Conservation (phyloP, 1,139 yeast genomes). For the Yamadazyma epiphylla region DNA sequence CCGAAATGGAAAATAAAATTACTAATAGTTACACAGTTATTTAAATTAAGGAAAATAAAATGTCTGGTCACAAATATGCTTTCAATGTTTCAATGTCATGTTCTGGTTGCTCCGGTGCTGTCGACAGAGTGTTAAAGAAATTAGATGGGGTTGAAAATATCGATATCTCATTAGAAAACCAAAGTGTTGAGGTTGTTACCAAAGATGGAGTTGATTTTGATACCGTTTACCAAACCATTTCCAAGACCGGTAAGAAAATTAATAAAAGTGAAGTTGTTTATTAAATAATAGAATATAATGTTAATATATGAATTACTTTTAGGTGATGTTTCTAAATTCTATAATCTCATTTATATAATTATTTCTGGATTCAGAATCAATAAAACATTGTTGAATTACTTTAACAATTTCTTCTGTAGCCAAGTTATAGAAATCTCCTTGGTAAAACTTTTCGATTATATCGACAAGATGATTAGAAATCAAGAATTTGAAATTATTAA, state of each 20-base stretch:
- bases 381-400: slow-evolving; percentile 58
- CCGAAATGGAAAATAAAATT: not conserved
- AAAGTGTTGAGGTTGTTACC: slow-evolving; percentile 77
- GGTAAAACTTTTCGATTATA: slow-evolving; percentile 67
- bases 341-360: slow-evolving; percentile 58
- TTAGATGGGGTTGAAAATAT: slow-evolving; percentile 71
- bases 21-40: too few species aligned
- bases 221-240: slow-evolving; percentile 70
- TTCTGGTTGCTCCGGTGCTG: slow-evolving; percentile 85
- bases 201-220: slow-evolving; percentile 56
- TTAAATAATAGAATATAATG: slow-evolving; percentile 1
- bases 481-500: slow-evolving; percentile 42
- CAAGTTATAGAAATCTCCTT: slow-evolving; percentile 71
- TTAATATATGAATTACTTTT: slow-evolving; percentile 1
- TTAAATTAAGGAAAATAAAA: too few species aligned
- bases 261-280: slow-evolving; percentile 45
- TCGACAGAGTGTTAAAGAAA: slow-evolving; percentile 69
- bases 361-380: slow-evolving; percentile 65
- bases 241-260: slow-evolving; percentile 89
- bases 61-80: slow-evolving; percentile 46
- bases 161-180: slow-evolving; percentile 74
- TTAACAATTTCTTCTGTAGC: slow-evolving; percentile 61
- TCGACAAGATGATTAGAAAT: slow-evolving; percentile 58
- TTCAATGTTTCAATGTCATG: slow-evolving; percentile 81
- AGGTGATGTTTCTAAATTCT: slow-evolving; percentile 19